A percentile compares a stretch with the other conserved stretches of the same genome.
phyloP scores from a whole-genome alignment of 768 basidiomycete species.

The Royoungia palumana region DNA sequence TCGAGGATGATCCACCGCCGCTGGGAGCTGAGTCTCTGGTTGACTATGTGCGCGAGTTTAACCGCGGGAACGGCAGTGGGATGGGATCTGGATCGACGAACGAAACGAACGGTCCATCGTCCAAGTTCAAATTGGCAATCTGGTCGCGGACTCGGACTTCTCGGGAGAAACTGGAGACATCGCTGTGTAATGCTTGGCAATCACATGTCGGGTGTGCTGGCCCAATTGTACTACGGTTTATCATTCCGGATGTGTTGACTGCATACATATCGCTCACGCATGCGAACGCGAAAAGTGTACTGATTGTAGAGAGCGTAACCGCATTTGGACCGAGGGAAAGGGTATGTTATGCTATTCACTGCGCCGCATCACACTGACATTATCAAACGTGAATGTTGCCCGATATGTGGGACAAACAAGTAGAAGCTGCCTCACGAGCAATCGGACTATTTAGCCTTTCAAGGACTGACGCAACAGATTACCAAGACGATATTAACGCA shows the following conservation, averaged over 20 bases:
- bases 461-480: slow-evolving; percentile 63
- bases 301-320: slow-evolving; percentile 61
- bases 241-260: slow-evolving; percentile 61
- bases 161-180: slow-evolving; percentile 9
- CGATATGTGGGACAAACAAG: neutral
- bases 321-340: slow-evolving; percentile 72
- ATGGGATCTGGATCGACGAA: neutral
- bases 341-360: slow-evolving; percentile 32
- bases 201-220: slow-evolving; percentile 12
- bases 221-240: slow-evolving; percentile 50
- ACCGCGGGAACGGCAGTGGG: slow-evolving; percentile 31
- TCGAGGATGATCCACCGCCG: slow-evolving; percentile 34
- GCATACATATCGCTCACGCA: slow-evolving; percentile 57
- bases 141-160: slow-evolving; percentile 40
- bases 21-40: slow-evolving; percentile 46
- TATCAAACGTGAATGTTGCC: neutral
- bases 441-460: slow-evolving; percentile 64
- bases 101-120: neutral
- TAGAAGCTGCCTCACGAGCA: slow-evolving; percentile 69
- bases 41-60: slow-evolving; percentile 58
- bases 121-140: slow-evolving; percentile 47
- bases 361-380: neutral
- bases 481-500: slow-evolving; percentile 55
- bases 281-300: slow-evolving; percentile 31
- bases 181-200: slow-evolving; percentile 2